Conservation (phyloP, 2,329 filamentous ascomycete species). For the Plenodomus tracheiphilus region DNA sequence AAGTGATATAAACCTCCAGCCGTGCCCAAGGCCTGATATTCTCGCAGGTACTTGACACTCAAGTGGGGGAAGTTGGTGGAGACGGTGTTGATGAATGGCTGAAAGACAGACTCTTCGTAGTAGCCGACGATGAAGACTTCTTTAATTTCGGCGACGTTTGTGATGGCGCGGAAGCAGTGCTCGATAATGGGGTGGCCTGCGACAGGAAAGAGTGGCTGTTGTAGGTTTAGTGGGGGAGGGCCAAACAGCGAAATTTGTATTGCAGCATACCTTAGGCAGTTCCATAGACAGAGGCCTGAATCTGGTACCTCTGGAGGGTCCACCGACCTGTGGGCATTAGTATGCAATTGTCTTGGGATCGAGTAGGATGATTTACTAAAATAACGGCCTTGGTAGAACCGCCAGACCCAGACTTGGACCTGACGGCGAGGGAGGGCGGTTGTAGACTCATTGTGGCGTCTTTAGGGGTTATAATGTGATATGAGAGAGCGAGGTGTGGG, state of each 20-base stretch:
- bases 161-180: slow-evolving; percentile 91
- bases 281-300: slow-evolving; percentile 95
- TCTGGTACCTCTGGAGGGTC: slow-evolving; percentile 90
- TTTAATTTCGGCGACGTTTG: slow-evolving; percentile 87
- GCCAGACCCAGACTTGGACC: slow-evolving; percentile 39
- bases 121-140: slow-evolving; percentile 99
- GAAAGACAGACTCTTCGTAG: slow-evolving; percentile 96
- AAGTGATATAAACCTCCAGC: slow-evolving; percentile 98
- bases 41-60: slow-evolving; percentile 90
- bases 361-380: slow-evolving; percentile 63
- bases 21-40: slow-evolving; percentile 95
- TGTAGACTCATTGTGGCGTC: slow-evolving; percentile 40
- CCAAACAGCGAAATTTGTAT: slow-evolving; percentile 6
- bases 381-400: slow-evolving; percentile 88
- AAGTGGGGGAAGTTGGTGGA: slow-evolving; percentile 82
- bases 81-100: slow-evolving; percentile 95
- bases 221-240: slow-evolving; percentile 21
- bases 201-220: slow-evolving; percentile 92
- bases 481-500: background rate
- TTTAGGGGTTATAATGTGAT: background rate
- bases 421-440: slow-evolving; percentile 40
- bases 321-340: slow-evolving; percentile 72
- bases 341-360: slow-evolving; percentile 7
- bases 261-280: slow-evolving; percentile 76
- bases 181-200: slow-evolving; percentile 98